These are phyloP conservation scores for Aspergillus pseudoterreus DNA, from an alignment of 2,329 filamentous ascomycete genomes.

Conservation along the genomic window DNA sequence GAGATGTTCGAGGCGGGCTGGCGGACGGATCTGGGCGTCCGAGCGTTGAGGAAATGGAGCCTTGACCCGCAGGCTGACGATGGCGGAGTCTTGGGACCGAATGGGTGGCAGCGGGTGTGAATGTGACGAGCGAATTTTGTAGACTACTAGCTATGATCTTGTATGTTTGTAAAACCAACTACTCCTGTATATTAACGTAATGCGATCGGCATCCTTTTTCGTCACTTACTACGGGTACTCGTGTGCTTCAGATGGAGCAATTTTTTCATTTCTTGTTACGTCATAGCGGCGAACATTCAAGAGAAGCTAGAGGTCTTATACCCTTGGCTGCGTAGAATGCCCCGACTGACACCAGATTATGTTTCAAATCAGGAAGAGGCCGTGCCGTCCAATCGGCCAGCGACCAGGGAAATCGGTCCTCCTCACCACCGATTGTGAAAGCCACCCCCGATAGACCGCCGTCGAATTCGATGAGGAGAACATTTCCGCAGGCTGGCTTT, in stretches of 20 bases:
- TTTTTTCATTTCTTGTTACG: neutral
- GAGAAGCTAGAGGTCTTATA: neutral
- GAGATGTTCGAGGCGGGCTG: slow-evolving; percentile 87
- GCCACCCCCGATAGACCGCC: neutral
- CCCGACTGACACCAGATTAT: neutral
- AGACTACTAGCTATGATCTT: neutral
- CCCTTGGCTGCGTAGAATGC: neutral
- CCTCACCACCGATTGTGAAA: neutral
- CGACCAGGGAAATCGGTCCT: slow-evolving; percentile 4
- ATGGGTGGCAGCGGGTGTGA: slow-evolving; percentile 46
- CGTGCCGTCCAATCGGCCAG: slow-evolving; percentile 11
- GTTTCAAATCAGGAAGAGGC: neutral
- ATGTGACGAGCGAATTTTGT: neutral
- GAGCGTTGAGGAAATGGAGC: slow-evolving; percentile 67
- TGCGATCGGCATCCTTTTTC: neutral
- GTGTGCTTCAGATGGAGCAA: neutral
- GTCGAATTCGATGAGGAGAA: neutral
- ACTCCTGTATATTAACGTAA: neutral
- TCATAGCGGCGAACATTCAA: neutral
- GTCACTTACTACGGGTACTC: neutral
- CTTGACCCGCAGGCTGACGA: slow-evolving; percentile 61
- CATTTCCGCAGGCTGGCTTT: neutral
- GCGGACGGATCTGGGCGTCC: slow-evolving; percentile 57
- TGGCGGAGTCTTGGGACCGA: slow-evolving; percentile 64
- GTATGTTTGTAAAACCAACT: neutral